Percentiles rank a stretch among this genome's conserved stretches.
Evolutionary conservation across 148 eudicot species (phyloP).

Genomic region (Diospyros kaki): DNA sequence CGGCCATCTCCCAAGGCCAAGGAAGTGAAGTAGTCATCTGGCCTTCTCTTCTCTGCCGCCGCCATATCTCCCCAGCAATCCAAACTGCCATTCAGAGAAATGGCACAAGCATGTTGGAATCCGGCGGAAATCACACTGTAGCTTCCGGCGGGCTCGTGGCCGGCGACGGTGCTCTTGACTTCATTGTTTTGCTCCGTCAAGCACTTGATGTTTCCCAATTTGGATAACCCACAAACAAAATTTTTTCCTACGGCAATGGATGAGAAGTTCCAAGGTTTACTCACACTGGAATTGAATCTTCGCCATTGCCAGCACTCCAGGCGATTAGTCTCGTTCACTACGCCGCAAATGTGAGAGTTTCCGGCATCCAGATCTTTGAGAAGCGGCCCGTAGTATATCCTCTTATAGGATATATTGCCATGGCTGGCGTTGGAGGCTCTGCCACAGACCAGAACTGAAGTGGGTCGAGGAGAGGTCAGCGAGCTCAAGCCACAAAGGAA

Average conservation of each 20-base stretch:
- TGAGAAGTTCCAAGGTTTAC: constrained; percentile 16
- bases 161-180: constrained; percentile 11
- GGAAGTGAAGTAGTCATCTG: constrained; percentile 34
- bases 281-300: constrained; percentile 3
- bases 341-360: constrained; percentile 63
- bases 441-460: constrained; percentile 62
- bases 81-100: constrained; percentile 41
- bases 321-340: constrained; percentile 21
- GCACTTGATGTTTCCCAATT: constrained; percentile 41
- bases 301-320: constrained; percentile 70
- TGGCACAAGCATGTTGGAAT: constrained; percentile 42
- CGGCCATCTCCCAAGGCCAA: constrained; percentile 65
- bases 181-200: constrained; percentile 7
- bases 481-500: constrained; percentile 55
- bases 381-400: constrained; percentile 46
- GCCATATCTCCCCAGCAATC: constrained; percentile 61
- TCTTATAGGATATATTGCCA: constrained; percentile 22
- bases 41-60: constrained; percentile 22
- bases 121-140: constrained; percentile 49
- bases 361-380: constrained; percentile 53
- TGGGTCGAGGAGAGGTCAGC: constrained; percentile 9
- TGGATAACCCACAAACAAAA: constrained; percentile 60
- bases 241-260: constrained; percentile 56
- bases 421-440: constrained; percentile 30
- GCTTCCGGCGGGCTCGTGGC: constrained; percentile 39